Evolutionary conservation across 2,329 filamentous ascomycete genomes (phyloP).

Genomic region (Pseudogymnoascus sp.): DNA sequence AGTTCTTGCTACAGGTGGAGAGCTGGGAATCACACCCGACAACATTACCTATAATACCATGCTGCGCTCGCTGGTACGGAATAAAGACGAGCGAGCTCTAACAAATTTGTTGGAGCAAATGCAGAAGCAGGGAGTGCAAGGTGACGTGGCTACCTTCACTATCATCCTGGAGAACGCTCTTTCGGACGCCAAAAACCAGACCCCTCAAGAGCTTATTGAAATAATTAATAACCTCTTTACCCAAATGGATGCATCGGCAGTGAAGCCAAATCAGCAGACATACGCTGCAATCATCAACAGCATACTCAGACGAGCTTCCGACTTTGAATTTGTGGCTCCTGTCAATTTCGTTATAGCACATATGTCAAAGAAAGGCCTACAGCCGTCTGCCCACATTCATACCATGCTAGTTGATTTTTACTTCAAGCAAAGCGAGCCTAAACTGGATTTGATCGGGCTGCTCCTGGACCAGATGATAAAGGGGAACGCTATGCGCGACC

Average conservation of each 20-base stretch:
- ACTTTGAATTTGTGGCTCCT: constrained; percentile 38
- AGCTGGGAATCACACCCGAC: constrained; percentile 39
- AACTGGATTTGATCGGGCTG: constrained; percentile 51
- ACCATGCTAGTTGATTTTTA: constrained; percentile 66
- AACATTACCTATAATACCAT: constrained; percentile 57
- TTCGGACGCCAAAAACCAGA: constrained; percentile 33
- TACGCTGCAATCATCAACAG: constrained; percentile 65
- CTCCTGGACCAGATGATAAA: constrained; percentile 47
- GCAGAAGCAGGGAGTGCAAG: constrained; percentile 45
- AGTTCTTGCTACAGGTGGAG: constrained; percentile 43
- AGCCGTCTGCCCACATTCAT: constrained; percentile 59
- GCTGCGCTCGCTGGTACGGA: constrained; percentile 51
- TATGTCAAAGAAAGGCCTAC: constrained; percentile 48
- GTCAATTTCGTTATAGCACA: constrained; percentile 55
- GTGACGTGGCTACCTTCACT: constrained; percentile 65
- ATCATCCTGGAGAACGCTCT: constrained; percentile 59
- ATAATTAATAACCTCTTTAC: constrained; percentile 49
- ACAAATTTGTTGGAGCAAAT: constrained; percentile 51
- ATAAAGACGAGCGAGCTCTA: constrained; percentile 41
- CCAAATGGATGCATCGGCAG: constrained; percentile 49
- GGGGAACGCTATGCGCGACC: constrained; percentile 36
- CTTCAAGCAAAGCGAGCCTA: constrained; percentile 51
- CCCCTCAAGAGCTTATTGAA: constrained; percentile 42
- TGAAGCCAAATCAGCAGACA: constrained; percentile 53
- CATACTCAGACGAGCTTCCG: constrained; percentile 41